Evolutionary conservation across 768 basidiomycete species (phyloP), one percentile per base, ranked within the genome.

Genomic region (Cystobasidiopsis lactophilus): DNA sequence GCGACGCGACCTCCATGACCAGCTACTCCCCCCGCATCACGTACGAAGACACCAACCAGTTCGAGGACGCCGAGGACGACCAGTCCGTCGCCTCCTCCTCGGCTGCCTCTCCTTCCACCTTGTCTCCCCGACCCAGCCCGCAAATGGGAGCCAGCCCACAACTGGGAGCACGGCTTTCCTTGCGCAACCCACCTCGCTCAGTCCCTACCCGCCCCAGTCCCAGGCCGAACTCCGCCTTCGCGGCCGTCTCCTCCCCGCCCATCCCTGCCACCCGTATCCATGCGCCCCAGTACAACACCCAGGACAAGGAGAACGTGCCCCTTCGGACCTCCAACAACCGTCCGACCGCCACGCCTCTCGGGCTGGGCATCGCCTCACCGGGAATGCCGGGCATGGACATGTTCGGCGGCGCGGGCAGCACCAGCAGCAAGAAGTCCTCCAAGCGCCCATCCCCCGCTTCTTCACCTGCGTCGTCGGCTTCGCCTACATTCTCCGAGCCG

Each of bases 41-140:
- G 18, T n/a, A n/a, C n/a, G 37, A 50, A 23, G 53, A 54, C n/a
- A 41, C 29, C 5, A 39, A 29, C 5, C 58, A 60, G 14, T 63
- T 63, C 46, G 62, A 61, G 24, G 62, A 63, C 51, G 62, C 62
- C 13, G 60, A 61, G 24, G 62, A 63, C 37, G 62, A 63, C 48
- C 55, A 56, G 40, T 48, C 46, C 45, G 60, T 55, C 21, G 43
- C 14, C 18, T 29, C 44, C 24, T 29, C 29, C 13, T 10, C 43
- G 51, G 5, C 19, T 7, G 21, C 21, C 24, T 16, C 51, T 41
- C 45, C 23, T 21, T 24, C 10, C 29, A 4, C 30, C 4, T 26
- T 30, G 18, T 26, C 45, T 27, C 10, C n/a, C 23, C 14, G 33
- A 38, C 9, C 40, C 27, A n/a, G 3, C 21, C 31, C 37, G 43